phyloP scores from a whole-genome alignment of 768 basidiomycete genomes.

The Suillus alpinus region DNA sequence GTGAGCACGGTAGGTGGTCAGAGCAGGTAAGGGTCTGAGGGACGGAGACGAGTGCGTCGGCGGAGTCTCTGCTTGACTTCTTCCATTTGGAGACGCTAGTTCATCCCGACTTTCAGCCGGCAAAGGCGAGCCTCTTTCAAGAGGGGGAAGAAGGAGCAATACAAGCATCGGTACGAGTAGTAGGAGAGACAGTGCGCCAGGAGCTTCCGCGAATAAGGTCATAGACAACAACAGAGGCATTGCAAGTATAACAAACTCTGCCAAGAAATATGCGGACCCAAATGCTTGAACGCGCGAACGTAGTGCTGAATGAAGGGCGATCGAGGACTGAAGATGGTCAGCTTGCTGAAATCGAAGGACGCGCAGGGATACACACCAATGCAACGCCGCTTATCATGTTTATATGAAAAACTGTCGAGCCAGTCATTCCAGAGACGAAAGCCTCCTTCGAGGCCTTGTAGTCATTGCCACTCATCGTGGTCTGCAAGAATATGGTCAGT shows the following conservation, averaged over 20 bases:
- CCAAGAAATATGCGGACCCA: constrained; percentile 34
- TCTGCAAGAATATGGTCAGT: not conserved
- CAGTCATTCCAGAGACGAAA: constrained; percentile 73
- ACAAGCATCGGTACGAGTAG: constrained; percentile 46
- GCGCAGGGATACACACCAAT: constrained; percentile 44
- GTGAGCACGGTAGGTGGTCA: constrained; percentile 88
- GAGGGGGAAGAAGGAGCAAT: constrained; percentile 42
- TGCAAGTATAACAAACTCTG: constrained; percentile 65
- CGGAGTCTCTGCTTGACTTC: not conserved
- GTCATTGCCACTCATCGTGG: constrained; percentile 15
- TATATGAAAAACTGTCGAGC: constrained; percentile 66
- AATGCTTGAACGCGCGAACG: constrained; percentile 45
- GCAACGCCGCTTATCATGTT: constrained; percentile 66
- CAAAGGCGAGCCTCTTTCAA: constrained; percentile 46
- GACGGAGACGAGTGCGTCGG: not conserved
- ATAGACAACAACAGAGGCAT: constrained; percentile 80
- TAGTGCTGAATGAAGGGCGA: constrained; percentile 64
- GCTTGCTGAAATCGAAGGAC: constrained; percentile 1
- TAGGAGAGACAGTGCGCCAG: constrained; percentile 47
- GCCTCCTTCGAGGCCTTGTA: constrained; percentile 83
- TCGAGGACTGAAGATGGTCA: constrained; percentile 54
- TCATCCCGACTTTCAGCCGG: constrained; percentile 36
- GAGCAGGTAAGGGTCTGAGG: constrained; percentile 58
- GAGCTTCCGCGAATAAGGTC: constrained; percentile 66
- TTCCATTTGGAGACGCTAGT: not conserved